Conservation (phyloP, 106 monocot species). For the Amphibolis antarctica region DNA sequence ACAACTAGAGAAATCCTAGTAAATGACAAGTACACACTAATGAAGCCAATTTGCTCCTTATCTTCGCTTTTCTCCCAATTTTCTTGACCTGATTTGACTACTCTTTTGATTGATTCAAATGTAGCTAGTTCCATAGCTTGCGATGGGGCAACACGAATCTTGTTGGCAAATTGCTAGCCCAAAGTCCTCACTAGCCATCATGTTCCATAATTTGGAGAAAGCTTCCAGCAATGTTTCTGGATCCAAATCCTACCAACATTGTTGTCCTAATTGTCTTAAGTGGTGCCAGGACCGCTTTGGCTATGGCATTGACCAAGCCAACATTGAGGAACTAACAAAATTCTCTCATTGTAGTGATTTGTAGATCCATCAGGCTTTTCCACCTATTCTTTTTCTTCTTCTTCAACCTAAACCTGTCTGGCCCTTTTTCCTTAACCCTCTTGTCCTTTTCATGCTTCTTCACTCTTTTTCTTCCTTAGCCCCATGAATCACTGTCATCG, state of each 20-base stretch:
- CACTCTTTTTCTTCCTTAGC: too few relatives aligned
- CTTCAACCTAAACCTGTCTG: too few relatives aligned
- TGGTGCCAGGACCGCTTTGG: constrained; percentile 82
- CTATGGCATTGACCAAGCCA: constrained; percentile 81
- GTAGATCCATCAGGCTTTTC: too few relatives aligned
- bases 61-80: constrained; percentile 34
- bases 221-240: constrained; percentile 57
- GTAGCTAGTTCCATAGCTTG: constrained; percentile 87
- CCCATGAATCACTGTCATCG: too few relatives aligned
- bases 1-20: constrained; percentile 75
- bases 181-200: constrained; percentile 76
- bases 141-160: constrained; percentile 84
- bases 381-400: too few relatives aligned
- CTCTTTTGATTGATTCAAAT: constrained; percentile 69
- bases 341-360: constrained; percentile 42
- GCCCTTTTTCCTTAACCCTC: too few relatives aligned
- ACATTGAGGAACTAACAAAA: constrained; percentile 73
- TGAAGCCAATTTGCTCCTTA: constrained; percentile 26
- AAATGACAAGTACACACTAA: constrained; percentile 39
- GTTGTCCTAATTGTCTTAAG: constrained; percentile 86
- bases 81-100: constrained; percentile 38
- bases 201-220: constrained; percentile 64
- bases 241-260: constrained; percentile 95
- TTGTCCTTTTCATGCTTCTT: too few relatives aligned
- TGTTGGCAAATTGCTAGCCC: constrained; percentile 88